phyloP scores from a whole-genome alignment of 2,329 filamentous ascomycete genomes.

The Cryphonectria parasitica region DNA sequence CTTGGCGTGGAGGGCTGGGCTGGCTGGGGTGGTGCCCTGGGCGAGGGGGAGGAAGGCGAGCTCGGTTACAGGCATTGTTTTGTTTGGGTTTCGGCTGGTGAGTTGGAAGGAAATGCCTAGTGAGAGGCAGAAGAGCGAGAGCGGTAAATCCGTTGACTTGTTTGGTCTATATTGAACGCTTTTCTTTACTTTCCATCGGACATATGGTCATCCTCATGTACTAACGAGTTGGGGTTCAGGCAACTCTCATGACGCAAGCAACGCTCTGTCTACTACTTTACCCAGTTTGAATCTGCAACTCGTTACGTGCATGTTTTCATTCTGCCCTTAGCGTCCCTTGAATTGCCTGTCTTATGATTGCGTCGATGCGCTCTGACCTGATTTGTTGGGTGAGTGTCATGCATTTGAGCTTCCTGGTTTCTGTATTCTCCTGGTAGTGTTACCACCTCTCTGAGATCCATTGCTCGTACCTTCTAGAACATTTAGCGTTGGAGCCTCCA shows the following conservation, averaged over 20 bases:
- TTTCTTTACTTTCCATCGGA: not conserved
- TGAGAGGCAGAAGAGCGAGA: not conserved
- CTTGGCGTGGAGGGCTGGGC: not conserved
- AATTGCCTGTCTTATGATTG: too few species aligned
- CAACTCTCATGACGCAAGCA: not conserved
- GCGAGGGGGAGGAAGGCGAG: constrained; percentile 6
- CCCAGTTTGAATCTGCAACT: too few species aligned
- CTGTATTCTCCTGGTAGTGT: too few species aligned
- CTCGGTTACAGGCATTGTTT: constrained; percentile 15
- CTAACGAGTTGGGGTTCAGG: not conserved
- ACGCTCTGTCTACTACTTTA: not conserved
- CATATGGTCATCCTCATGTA: not conserved
- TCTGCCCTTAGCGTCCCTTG: too few species aligned
- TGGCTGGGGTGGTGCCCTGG: not conserved
- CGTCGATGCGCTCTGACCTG: not conserved
- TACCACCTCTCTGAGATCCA: too few species aligned
- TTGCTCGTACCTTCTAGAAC: not conserved
- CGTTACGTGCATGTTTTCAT: too few species aligned
- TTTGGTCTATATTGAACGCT: not conserved
- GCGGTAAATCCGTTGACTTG: not conserved
- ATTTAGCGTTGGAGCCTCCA: not conserved
- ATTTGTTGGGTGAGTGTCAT: not conserved
- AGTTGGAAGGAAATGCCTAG: not conserved
- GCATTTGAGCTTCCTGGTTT: not conserved
- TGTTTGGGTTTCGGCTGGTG: not conserved